Base-by-base conservation (phyloP, 768 basidiomycete species). In the Leccinellum rugosiceps region DNA sequence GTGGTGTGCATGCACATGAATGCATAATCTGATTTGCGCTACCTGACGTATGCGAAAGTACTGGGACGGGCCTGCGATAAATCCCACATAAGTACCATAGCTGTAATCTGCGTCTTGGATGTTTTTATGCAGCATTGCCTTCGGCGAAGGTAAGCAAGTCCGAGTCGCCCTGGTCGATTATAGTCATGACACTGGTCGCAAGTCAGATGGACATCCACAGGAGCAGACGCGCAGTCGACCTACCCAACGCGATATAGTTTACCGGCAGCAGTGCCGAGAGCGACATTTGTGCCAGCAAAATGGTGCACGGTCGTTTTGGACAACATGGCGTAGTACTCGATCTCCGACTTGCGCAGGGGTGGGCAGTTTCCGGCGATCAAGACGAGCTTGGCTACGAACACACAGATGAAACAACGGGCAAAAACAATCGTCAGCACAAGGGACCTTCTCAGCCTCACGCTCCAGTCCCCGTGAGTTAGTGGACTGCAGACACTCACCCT, bases 261-360 rank as follows among this genome's bases (percentile, higher is more conserved):
- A 74, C 97, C 97, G 58, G 97, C 95, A 75, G 97, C 97, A 51
- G 97, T 99, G 57, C 97, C 97, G 63, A 99, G 89, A 58, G 96
- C 92, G 66, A 98, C 94, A 74, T 99, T 99, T 62, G 94, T 94
- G 63, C 97, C 97, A 63, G 86, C 82, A 75, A 97, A 99, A 80
- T 98, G 95, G 79, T 98, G 97, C 56, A 98, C 96, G 57, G 91
- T 86, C 57, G 96, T 98, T 83, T 99, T 99, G 65, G 94, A 97
- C 74, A 99, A 83, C 95, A 97, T 97, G 79, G 94, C 97, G 74
- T 98, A 99, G 83, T 98, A 99, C 82, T 99, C 97, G 58, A 99
- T 83, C 83, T 99, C 97, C 59, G 96, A 98, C 77, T 97, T 97
- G 76, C 97, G 93, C 61, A 99, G 86, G 61, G 97, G 97, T 57